These are phyloP conservation scores for Puccinia horiana DNA, from an alignment of 1,284 basidiomycete species.

Conservation along the genomic window DNA sequence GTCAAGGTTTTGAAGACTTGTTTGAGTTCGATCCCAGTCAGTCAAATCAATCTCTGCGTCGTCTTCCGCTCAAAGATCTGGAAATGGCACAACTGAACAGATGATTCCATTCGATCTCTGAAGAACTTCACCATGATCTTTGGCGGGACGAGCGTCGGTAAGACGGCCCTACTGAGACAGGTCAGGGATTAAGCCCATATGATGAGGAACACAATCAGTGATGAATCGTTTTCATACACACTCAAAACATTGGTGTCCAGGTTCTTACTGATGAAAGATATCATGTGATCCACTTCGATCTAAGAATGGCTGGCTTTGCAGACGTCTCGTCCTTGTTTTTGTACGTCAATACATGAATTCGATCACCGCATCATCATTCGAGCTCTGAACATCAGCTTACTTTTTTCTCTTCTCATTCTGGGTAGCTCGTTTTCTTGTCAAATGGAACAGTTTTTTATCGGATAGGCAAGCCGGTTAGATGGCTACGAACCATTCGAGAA, in stretches of 20 bases:
- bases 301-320: conserved; percentile 78
- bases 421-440: conserved; percentile 68
- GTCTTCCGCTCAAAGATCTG: not conserved
- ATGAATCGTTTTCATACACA: not conserved
- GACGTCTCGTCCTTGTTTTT: conserved; percentile 72
- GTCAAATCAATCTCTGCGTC: not conserved
- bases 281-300: conserved; percentile 77
- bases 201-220: not conserved
- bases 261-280: conserved; percentile 68
- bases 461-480: conserved; percentile 65
- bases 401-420: not conserved
- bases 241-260: not conserved
- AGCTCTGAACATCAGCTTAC: too few relatives aligned
- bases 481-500: conserved; percentile 73
- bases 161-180: conserved; percentile 76
- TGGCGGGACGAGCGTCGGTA: conserved; percentile 72
- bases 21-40: conserved; percentile 60
- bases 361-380: not conserved
- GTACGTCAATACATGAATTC: conserved; percentile 10
- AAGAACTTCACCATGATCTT: conserved; percentile 75
- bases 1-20: conserved; percentile 67
- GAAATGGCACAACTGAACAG: too few relatives aligned
- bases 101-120: conserved; percentile 59
- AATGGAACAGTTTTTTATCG: conserved; percentile 75
- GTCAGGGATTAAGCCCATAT: not conserved